Evolutionary conservation across 257 asterid species (phyloP).

Genomic region (Solanum paucissectum): DNA sequence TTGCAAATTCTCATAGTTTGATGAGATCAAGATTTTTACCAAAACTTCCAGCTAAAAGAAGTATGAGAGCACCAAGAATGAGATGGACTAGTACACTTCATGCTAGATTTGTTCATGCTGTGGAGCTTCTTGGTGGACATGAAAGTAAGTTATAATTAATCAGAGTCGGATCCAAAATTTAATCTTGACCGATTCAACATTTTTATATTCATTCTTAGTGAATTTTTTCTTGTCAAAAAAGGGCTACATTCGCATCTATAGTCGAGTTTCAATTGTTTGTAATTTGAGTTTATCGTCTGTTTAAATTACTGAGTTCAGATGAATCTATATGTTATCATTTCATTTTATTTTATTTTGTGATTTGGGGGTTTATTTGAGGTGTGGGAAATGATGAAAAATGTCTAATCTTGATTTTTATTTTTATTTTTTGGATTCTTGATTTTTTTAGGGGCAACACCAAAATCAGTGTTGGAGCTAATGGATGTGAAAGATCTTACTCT

Average conservation of each 20-base stretch:
- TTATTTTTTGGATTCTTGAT: neutral
- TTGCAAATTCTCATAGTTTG: constrained; percentile 29
- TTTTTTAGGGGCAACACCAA: constrained; percentile 78
- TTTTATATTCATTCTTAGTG: neutral
- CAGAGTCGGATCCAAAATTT: neutral
- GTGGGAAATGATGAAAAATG: neutral
- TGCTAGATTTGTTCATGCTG: constrained; percentile 68
- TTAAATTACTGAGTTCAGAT: neutral
- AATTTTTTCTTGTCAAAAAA: neutral
- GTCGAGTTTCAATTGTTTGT: neutral
- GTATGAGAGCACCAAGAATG: constrained; percentile 21
- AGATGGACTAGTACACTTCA: constrained; percentile 19
- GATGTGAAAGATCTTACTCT: constrained; percentile 91
- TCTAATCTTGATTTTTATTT: neutral
- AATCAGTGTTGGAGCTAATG: constrained; percentile 88
- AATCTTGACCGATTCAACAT: neutral
- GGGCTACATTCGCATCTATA: neutral
- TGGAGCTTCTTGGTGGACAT: constrained; percentile 97
- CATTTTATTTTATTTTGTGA: neutral
- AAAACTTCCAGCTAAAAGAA: constrained; percentile 52
- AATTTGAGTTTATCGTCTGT: neutral
- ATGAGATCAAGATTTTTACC: constrained; percentile 76
- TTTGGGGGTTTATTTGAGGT: neutral
- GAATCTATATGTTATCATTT: neutral
- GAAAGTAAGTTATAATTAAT: constrained; percentile 40